Evolutionary conservation across 129 eudicot species (phyloP).

Genomic region (Heracleum sosnowskyi): DNA sequence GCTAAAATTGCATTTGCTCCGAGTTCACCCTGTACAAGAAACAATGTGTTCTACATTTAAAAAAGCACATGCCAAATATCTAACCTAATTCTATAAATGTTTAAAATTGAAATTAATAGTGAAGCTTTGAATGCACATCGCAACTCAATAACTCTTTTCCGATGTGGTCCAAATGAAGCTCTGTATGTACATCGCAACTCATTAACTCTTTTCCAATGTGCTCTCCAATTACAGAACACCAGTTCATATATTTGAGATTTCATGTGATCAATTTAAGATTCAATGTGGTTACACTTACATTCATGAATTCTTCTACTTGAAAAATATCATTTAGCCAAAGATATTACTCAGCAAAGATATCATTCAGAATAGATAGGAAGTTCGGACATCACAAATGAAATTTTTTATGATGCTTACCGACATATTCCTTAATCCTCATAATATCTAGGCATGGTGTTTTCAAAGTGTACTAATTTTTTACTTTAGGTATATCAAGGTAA

Average conservation of each 20-base stretch:
- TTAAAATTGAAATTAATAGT: neutral
- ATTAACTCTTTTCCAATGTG: neutral
- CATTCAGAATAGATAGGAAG: neutral
- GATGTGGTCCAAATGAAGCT: neutral
- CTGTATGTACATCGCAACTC: neutral
- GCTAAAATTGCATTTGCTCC: constrained; percentile 97
- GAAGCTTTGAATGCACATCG: neutral
- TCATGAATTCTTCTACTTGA: neutral
- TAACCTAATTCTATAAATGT: neutral
- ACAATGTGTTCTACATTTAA: neutral
- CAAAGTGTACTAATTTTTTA: neutral
- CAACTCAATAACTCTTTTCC: neutral
- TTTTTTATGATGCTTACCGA: neutral
- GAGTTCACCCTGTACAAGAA: constrained; percentile 66
- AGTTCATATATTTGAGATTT: neutral
- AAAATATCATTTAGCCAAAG: neutral
- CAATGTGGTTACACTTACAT: neutral
- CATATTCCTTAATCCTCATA: neutral
- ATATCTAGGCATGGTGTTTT: neutral
- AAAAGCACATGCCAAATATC: neutral
- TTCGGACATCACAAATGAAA: neutral
- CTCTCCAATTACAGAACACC: neutral
- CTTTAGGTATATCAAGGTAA: neutral
- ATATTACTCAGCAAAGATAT: neutral
- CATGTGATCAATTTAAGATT: neutral